phyloP scores from a whole-genome alignment of 805 yeast species.

The Monosporozyma solicola region DNA sequence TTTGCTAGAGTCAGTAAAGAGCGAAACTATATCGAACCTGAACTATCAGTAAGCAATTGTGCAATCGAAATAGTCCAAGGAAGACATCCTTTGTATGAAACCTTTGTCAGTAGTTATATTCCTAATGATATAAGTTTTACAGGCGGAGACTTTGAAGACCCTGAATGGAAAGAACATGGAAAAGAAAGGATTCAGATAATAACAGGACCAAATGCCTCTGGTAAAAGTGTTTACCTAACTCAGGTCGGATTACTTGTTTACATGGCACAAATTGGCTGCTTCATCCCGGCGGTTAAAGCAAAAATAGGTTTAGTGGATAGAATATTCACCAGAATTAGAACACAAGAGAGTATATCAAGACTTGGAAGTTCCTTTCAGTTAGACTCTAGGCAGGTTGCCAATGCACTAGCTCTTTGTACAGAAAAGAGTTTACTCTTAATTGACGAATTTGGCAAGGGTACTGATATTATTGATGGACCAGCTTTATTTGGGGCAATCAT shows the following conservation, averaged over 20 bases:
- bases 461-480: constrained; percentile 40
- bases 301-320: constrained; percentile 40
- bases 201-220: constrained; percentile 45
- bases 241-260: constrained; percentile 42
- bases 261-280: constrained; percentile 47
- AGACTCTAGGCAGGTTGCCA: constrained; percentile 39
- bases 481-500: constrained; percentile 36
- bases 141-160: constrained; percentile 14
- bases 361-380: constrained; percentile 42
- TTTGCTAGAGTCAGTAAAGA: constrained; percentile 28
- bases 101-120: constrained; percentile 31
- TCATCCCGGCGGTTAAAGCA: constrained; percentile 43
- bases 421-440: constrained; percentile 37
- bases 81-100: constrained; percentile 41
- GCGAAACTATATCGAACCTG: constrained; percentile 29
- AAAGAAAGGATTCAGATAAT: constrained; percentile 30
- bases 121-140: constrained; percentile 34
- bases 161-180: constrained; percentile 8
- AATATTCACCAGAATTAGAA: constrained; percentile 37
- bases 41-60: constrained; percentile 17
- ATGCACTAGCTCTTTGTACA: constrained; percentile 34
- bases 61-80: constrained; percentile 32
- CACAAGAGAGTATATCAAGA: constrained; percentile 34
- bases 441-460: constrained; percentile 50
- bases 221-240: constrained; percentile 43